phyloP scores from a whole-genome alignment of 257 asterid species.

The Solanum sejunctum region DNA sequence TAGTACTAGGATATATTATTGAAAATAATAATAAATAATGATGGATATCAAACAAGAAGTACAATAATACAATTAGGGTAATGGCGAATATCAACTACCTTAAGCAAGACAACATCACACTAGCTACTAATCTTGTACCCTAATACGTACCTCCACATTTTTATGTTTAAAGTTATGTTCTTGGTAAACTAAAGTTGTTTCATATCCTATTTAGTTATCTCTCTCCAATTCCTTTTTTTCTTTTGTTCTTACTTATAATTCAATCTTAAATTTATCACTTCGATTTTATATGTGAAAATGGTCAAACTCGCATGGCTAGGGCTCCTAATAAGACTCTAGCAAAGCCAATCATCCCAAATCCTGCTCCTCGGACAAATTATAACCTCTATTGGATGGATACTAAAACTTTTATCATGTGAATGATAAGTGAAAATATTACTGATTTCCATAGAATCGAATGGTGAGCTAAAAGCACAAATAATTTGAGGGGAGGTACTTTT shows the following conservation, averaged over 20 bases:
- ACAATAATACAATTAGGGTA: too few species aligned
- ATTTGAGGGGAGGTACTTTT: not conserved
- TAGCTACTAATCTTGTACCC: too few species aligned
- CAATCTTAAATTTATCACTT: not conserved
- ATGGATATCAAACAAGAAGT: too few species aligned
- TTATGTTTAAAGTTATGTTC: too few species aligned
- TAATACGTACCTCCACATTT: too few species aligned
- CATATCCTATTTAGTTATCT: too few species aligned
- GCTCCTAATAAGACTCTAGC: not conserved
- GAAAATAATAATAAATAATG: too few species aligned
- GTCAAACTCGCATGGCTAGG: not conserved
- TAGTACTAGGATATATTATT: too few species aligned
- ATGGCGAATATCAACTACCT: too few species aligned
- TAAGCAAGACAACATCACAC: too few species aligned
- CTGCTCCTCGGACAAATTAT: not conserved
- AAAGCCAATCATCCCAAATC: not conserved
- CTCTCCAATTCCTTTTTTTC: too few species aligned
- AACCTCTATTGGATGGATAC: not conserved
- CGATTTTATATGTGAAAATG: not conserved
- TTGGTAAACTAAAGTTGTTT: too few species aligned
- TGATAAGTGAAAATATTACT: not conserved
- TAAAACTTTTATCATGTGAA: not conserved
- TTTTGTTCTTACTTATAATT: not conserved
- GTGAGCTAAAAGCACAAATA: not conserved
- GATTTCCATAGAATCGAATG: not conserved